Base-by-base conservation (phyloP, 2,329 filamentous ascomycete genomes). In the Phyllosticta ampelicida region DNA sequence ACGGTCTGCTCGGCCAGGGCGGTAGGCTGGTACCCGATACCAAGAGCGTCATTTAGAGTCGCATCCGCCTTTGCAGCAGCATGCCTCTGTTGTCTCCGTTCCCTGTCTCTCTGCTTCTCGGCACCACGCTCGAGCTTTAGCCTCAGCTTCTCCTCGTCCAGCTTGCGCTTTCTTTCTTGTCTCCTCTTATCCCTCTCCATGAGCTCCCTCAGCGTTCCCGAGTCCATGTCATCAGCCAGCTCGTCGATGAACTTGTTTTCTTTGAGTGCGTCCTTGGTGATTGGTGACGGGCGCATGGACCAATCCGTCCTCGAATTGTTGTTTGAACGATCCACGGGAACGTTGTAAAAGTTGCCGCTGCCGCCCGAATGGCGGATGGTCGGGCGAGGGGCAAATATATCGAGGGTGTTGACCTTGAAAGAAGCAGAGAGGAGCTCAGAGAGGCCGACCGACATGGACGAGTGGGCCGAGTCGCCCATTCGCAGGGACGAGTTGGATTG, bases 151-250 rank as follows among this genome's bases (percentile, higher is more conserved):
- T 89, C 84, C 62, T 84, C 82, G 20, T 92, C 86, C 44, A 79
- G 79, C 59, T 81, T 77, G 56, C 80, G 82, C 72, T 88, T 91
- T 68, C 84, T 84, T 63, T 96, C 89, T 63, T 81, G 84, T 59
- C 94, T 82, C 65, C 91, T 83, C 63, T 86, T 80, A 67, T 99
- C 94, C 60, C 94, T 80, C 65, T 99, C 94, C 82, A 99, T 86
- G 28, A 97, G 78, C 68, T 95, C 88, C 60, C 92, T 82, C 48
- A 99, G 71, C 64, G 90, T 91, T 55, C 86, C 83, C 3, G 94
- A 87, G 72, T 90, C 89, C 57, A 99, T 78, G 60, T 89, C 86
- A 68, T 97, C 88, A 20, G 90, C 94, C 51, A 97, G 70, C 51
- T 82, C 80, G 60, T 85, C 82, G 51, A 87, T 80, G 30, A 71